Evolutionary conservation across 2,329 filamentous ascomycete genomes (phyloP).

Genomic region (Phaeosphaeria sp.): DNA sequence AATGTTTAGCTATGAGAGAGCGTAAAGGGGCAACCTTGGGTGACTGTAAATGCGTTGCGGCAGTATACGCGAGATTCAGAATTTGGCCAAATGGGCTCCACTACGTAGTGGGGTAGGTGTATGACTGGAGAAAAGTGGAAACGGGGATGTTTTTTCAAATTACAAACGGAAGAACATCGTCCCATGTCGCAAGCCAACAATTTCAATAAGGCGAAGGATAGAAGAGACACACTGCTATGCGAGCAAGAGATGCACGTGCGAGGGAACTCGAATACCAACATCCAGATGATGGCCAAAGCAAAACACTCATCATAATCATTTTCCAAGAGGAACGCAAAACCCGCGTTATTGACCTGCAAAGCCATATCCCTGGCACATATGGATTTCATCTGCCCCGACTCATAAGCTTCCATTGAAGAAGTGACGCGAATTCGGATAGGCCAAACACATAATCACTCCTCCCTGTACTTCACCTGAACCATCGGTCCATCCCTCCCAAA

Average conservation of each 20-base stretch:
- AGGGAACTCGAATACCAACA: not conserved
- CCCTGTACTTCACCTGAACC: slow-evolving; percentile 56
- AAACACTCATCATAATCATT: no score
- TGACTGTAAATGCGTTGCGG: not conserved
- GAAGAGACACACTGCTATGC: not conserved
- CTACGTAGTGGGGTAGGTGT: not conserved
- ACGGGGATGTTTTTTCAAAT: not conserved
- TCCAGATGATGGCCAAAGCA: no score
- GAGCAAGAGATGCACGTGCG: not conserved
- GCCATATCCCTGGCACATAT: not conserved
- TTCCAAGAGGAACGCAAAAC: no score
- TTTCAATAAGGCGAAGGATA: not conserved
- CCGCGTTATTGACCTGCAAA: not conserved
- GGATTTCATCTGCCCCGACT: not conserved
- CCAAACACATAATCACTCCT: not conserved
- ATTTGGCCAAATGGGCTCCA: not conserved
- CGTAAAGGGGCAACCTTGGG: not conserved
- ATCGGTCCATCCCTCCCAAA: slow-evolving; percentile 72
- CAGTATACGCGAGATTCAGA: not conserved
- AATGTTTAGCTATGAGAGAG: not conserved
- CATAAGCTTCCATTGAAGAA: not conserved
- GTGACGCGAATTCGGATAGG: not conserved
- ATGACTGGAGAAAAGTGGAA: not conserved
- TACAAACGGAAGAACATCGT: not conserved
- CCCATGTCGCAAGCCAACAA: not conserved